Percentiles rank a stretch among this genome's conserved stretches.
Evolutionary conservation across 257 asterid genomes (phyloP).

Genomic region (Galeopsis tetrahit): DNA sequence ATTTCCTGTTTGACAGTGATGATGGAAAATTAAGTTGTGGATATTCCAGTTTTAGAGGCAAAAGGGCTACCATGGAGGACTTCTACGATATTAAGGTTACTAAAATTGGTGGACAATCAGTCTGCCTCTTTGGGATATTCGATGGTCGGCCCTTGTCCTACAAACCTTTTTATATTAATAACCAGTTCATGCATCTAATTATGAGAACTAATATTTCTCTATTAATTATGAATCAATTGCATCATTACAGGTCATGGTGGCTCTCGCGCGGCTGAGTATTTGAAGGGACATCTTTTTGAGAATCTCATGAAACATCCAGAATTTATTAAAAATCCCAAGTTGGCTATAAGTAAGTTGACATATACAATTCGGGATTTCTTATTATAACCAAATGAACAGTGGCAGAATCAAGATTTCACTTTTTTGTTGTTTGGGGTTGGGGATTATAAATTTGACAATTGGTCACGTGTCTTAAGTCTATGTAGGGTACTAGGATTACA

Average conservation of each 20-base stretch:
- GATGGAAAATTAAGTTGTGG: slow-evolving; percentile 89
- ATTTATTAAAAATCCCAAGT: slow-evolving; percentile 64
- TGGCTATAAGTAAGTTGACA: slow-evolving; percentile 86
- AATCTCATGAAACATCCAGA: slow-evolving; percentile 88
- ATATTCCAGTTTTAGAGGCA: slow-evolving; percentile 95
- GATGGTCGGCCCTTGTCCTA: slow-evolving; percentile 65
- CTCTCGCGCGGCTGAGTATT: slow-evolving; percentile 94
- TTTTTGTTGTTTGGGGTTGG: not conserved
- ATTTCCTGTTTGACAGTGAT: slow-evolving; percentile 67
- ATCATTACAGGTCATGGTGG: slow-evolving; percentile 94
- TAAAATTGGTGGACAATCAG: slow-evolving; percentile 69
- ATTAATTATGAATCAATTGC: slow-evolving; percentile 34
- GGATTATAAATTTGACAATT: not conserved
- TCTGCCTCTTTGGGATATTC: slow-evolving; percentile 92
- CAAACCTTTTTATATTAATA: slow-evolving; percentile 16
- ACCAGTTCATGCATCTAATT: slow-evolving; percentile 23
- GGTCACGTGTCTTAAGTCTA: not conserved
- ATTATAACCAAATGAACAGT: not conserved
- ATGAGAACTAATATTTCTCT: slow-evolving; percentile 28
- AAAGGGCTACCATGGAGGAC: slow-evolving; percentile 98
- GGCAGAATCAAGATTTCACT: not conserved
- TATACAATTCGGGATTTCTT: not conserved
- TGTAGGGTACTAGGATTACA: not conserved
- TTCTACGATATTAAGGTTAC: slow-evolving; percentile 85
- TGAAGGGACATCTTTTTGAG: slow-evolving; percentile 90